phyloP scores from a whole-genome alignment of 2,329 filamentous ascomycete species.

The Cercospora sp. region DNA sequence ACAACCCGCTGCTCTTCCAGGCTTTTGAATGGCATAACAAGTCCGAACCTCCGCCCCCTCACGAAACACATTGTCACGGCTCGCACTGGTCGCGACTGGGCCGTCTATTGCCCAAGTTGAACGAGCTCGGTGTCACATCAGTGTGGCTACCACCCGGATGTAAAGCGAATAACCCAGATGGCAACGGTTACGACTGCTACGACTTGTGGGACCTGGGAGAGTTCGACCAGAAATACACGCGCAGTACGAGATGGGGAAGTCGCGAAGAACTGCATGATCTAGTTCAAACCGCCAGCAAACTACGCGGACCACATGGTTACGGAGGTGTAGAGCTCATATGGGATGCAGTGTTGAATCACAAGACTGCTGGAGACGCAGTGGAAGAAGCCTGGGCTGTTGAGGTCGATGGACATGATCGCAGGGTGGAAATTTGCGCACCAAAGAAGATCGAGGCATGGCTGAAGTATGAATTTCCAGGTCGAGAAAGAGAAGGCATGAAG shows the following conservation, averaged over 20 bases:
- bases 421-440: constrained; percentile 54
- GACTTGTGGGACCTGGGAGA: constrained; percentile 69
- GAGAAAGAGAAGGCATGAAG: constrained; percentile 49
- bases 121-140: constrained; percentile 59
- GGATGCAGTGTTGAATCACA: constrained; percentile 73
- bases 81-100: constrained; percentile 39
- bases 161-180: constrained; percentile 62
- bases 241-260: constrained; percentile 68
- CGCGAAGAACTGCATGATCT: constrained; percentile 62
- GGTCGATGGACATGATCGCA: constrained; percentile 61
- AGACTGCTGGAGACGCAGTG: constrained; percentile 65
- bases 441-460: constrained; percentile 69
- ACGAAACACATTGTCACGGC: constrained; percentile 48
- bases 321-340: constrained; percentile 61
- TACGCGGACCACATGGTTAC: constrained; percentile 28
- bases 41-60: constrained; percentile 36
- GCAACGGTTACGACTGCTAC: constrained; percentile 67
- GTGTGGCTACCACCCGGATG: constrained; percentile 71
- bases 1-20: constrained; percentile 61
- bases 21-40: constrained; percentile 73
- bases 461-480: constrained; percentile 64
- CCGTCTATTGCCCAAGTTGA: constrained; percentile 32
- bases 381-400: constrained; percentile 65
- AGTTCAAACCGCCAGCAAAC: constrained; percentile 51
- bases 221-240: constrained; percentile 68